phyloP scores from a whole-genome alignment of 2,329 filamentous ascomycete genomes.

The Emydomyces testavorans region DNA sequence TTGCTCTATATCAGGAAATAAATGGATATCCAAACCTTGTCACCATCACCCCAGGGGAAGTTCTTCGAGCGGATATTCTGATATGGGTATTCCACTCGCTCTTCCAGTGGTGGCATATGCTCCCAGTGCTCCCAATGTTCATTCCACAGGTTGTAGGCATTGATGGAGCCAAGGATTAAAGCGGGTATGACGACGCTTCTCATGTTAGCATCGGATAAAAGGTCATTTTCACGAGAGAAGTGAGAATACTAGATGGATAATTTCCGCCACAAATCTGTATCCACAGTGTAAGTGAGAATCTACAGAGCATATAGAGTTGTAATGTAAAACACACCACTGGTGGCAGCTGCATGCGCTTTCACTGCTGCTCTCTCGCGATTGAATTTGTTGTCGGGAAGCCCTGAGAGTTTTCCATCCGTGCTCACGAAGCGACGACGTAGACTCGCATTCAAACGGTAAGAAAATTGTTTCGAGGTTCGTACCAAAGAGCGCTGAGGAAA shows the following conservation, averaged over 20 bases:
- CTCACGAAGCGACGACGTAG: slow-evolving; percentile 62
- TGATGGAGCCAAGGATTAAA: slow-evolving; percentile 60
- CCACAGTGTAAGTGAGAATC: slow-evolving; percentile 23
- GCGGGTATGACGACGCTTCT: slow-evolving; percentile 61
- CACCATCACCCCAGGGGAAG: slow-evolving; percentile 87
- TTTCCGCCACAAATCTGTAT: slow-evolving; percentile 82
- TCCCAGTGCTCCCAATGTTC: slow-evolving; percentile 95
- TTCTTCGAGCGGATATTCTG: slow-evolving; percentile 97
- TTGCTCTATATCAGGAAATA: background rate
- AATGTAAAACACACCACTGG: slow-evolving; percentile 50
- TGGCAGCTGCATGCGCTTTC: slow-evolving; percentile 77
- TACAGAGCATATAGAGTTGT: slow-evolving; percentile 12
- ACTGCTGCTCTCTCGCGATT: slow-evolving; percentile 82
- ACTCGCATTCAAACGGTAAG: slow-evolving; percentile 19
- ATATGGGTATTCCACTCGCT: slow-evolving; percentile 87
- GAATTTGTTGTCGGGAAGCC: slow-evolving; percentile 74
- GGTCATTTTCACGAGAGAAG: background rate
- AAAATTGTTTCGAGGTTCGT: slow-evolving; percentile 40
- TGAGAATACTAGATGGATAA: slow-evolving; percentile 73
- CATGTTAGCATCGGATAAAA: background rate
- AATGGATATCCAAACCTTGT: slow-evolving; percentile 57
- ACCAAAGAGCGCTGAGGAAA: slow-evolving; percentile 43
- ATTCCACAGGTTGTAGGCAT: slow-evolving; percentile 83
- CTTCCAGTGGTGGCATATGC: slow-evolving; percentile 77
- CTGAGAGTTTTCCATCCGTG: slow-evolving; percentile 46